A percentile compares a stretch with the other conserved stretches of the same genome.
Evolutionary conservation across 257 asterid species (phyloP).

Genomic region (Schizonepeta tenuifolia): DNA sequence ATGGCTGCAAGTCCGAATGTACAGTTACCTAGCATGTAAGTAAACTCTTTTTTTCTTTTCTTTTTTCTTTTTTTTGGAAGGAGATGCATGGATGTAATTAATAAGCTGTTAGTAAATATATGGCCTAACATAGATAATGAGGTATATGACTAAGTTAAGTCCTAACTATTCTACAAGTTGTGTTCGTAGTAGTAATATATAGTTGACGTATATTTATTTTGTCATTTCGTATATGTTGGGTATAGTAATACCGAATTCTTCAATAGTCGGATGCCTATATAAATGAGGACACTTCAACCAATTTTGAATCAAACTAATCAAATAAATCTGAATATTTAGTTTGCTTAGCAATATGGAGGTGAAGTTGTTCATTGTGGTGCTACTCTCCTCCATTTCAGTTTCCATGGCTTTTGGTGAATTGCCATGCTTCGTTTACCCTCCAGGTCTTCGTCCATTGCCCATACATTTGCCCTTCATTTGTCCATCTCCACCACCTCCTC

Average conservation of each 20-base stretch:
- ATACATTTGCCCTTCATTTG: neutral
- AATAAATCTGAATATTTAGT: no score
- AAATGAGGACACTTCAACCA: neutral
- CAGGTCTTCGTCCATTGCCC: neutral
- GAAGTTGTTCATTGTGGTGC: neutral
- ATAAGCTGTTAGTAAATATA: neutral
- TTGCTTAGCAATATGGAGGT: neutral
- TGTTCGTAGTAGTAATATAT: no score
- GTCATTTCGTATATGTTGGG: no score
- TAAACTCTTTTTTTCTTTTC: neutral
- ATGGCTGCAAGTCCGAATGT: neutral
- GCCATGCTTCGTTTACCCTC: neutral
- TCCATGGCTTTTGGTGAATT: neutral
- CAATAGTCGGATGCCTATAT: neutral
- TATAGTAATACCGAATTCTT: no score
- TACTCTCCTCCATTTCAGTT: neutral
- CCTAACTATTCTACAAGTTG: neutral
- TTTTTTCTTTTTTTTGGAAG: no score
- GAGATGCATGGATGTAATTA: neutral
- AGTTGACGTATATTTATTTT: neutral
- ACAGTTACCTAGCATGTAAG: neutral
- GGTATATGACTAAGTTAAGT: no score
- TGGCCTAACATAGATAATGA: neutral
- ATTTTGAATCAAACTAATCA: neutral
- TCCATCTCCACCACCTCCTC: neutral